phyloP scores from a whole-genome alignment of 345 rosid genomes.

The Microcos paniculata region DNA sequence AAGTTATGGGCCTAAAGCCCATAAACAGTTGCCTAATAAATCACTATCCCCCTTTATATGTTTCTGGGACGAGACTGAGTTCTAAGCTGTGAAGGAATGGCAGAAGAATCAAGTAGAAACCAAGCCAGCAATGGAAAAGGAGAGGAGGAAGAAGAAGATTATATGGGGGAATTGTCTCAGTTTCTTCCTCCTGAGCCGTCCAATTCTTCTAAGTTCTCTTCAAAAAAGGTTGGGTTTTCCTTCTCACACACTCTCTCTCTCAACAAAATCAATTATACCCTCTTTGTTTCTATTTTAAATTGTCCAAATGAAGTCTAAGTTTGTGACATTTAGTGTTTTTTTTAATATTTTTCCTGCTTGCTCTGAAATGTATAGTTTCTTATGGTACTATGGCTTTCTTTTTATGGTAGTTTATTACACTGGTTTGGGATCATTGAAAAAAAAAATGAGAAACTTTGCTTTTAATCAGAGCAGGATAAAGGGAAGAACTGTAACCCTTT shows the following conservation, averaged over 20 bases:
- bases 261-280: not conserved
- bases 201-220: constrained; percentile 32
- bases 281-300: not conserved
- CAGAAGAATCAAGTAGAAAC: not conserved
- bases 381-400: not conserved
- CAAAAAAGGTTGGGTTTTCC: constrained; percentile 41
- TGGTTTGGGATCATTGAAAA: not conserved
- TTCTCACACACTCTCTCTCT: too few relatives aligned
- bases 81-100: not conserved
- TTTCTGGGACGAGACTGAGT: not conserved
- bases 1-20: not conserved
- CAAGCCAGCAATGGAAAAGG: not conserved
- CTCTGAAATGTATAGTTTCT: not conserved
- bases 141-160: constrained; percentile 51
- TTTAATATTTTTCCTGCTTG: not conserved
- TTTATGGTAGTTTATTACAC: not conserved
- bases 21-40: not conserved
- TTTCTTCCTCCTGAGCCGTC: constrained; percentile 60
- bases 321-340: not conserved
- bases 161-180: constrained; percentile 87
- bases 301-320: not conserved
- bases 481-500: not conserved
- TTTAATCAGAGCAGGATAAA: not conserved
- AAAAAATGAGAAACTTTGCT: not conserved
- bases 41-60: not conserved